A percentile compares a stretch with the other conserved stretches of the same genome.
phyloP scores from a whole-genome alignment of 2,329 filamentous ascomycete species.

The Lachnellula occidentalis region DNA sequence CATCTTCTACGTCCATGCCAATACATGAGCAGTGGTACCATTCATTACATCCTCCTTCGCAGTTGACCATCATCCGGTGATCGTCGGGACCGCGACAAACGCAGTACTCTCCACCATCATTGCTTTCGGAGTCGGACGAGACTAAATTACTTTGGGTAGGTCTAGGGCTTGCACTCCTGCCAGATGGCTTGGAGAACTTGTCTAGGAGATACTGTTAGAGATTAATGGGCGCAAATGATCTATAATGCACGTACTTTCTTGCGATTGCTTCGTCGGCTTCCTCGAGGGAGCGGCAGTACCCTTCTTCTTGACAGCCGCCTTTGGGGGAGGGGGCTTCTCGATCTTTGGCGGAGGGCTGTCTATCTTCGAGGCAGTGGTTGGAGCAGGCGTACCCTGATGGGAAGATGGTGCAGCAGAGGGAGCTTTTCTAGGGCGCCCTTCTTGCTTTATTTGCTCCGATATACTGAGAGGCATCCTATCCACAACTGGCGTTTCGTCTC shows the following conservation, averaged over 20 bases:
- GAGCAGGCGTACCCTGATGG: conserved; percentile 24
- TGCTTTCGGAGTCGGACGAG: conserved; percentile 25
- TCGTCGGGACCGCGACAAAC: conserved; percentile 30
- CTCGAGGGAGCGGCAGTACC: conserved; percentile 21
- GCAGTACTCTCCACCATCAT: conserved; percentile 31
- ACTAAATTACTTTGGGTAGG: conserved; percentile 6
- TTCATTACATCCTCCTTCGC: conserved; percentile 30
- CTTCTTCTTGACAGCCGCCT: conserved; percentile 20
- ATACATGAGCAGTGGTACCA: conserved; percentile 32
- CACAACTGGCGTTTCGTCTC: conserved; percentile 19
- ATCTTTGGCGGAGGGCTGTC: conserved; percentile 18
- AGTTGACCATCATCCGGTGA: conserved; percentile 32
- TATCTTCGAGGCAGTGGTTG: conserved; percentile 15
- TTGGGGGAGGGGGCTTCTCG: conserved; percentile 14
- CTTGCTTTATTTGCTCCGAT: conserved; percentile 29
- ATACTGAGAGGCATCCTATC: conserved; percentile 23
- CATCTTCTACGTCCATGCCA: conserved; percentile 25
- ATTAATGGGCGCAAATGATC: not conserved
- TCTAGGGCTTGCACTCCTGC: conserved; percentile 14
- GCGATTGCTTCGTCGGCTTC: conserved; percentile 19
- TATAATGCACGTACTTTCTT: conserved; percentile 17
- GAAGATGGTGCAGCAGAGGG: conserved; percentile 21
- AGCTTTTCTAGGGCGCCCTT: conserved; percentile 24
- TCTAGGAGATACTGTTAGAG: not conserved
- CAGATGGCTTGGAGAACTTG: conserved; percentile 2